phyloP scores from a whole-genome alignment of 2,329 filamentous ascomycete genomes.

The Orbilia quercus region DNA sequence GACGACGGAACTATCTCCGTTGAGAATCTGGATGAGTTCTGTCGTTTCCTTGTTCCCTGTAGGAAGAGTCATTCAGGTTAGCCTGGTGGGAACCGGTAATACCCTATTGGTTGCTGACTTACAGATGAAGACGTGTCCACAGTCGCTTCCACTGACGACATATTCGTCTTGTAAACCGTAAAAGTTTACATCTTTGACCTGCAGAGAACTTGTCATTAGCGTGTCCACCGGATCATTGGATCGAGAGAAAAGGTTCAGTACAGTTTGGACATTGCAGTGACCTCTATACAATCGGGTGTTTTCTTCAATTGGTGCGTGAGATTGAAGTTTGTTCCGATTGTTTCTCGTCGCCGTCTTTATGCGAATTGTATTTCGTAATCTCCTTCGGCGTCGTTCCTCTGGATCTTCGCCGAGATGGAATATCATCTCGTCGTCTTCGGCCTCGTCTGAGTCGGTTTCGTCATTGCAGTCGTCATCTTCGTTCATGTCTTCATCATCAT shows the following conservation, averaged over 20 bases:
- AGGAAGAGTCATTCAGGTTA: conserved; percentile 39
- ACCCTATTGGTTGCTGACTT: conserved; percentile 43
- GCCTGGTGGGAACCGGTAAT: conserved; percentile 24
- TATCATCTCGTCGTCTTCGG: conserved; percentile 56
- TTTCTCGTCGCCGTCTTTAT: conserved; percentile 40
- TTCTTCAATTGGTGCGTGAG: conserved; percentile 48
- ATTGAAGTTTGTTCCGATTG: conserved; percentile 48
- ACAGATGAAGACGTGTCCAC: conserved; percentile 75
- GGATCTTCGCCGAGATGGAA: conserved; percentile 38
- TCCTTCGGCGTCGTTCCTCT: conserved; percentile 34
- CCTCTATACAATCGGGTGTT: conserved; percentile 72
- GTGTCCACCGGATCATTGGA: conserved; percentile 15
- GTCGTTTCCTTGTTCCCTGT: conserved; percentile 70
- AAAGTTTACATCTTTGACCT: conserved; percentile 76
- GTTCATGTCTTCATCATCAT: conserved; percentile 59
- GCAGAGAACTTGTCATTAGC: conserved; percentile 39
- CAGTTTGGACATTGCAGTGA: conserved; percentile 74
- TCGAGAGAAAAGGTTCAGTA: conserved; percentile 38
- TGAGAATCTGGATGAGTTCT: conserved; percentile 73
- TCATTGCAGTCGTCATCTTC: conserved; percentile 57
- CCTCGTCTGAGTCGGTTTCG: conserved; percentile 61
- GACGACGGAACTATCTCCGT: conserved; percentile 76
- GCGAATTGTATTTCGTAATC: conserved; percentile 46
- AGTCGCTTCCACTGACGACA: conserved; percentile 75
- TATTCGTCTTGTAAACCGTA: conserved; percentile 76